Evolutionary conservation across 2,329 filamentous ascomycete genomes (phyloP).

Genomic region (Colletotrichum ledebouriae): DNA sequence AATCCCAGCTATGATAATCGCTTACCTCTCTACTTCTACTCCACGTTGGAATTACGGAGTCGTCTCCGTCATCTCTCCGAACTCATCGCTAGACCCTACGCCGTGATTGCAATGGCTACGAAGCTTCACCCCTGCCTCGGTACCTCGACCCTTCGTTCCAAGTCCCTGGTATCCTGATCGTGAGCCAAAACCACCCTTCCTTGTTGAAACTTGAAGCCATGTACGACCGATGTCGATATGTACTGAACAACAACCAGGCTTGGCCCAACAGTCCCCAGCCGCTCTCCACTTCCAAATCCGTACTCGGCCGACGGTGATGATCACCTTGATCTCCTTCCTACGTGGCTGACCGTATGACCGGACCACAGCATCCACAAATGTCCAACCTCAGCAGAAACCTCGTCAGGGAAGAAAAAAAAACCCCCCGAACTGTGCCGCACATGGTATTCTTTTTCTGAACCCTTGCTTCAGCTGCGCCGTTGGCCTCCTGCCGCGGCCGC

Average conservation of each 20-base stretch:
- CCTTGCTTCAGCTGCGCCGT: conserved; percentile 24
- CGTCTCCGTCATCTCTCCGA: conserved; percentile 7
- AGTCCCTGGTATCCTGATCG: conserved; percentile 29
- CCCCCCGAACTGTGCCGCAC: conserved; percentile 15
- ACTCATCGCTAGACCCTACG: conserved; percentile 20
- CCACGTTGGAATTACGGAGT: not conserved
- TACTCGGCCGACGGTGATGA: conserved; percentile 26
- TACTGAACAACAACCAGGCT: conserved; percentile 32
- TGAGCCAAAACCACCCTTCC: conserved; percentile 15
- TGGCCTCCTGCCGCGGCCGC: conserved; percentile 32
- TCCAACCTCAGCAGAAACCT: conserved; percentile 17
- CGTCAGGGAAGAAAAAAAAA: conserved; percentile 4
- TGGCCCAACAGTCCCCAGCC: conserved; percentile 31
- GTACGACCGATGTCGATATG: conserved; percentile 20
- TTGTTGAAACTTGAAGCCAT: conserved; percentile 27
- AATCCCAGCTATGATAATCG: conserved; percentile 23
- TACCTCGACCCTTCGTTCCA: conserved; percentile 23
- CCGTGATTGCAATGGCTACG: conserved; percentile 12
- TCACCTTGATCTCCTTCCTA: conserved; percentile 20
- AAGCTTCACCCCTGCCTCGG: conserved; percentile 21
- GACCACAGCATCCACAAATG: conserved; percentile 3
- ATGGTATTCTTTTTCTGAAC: conserved; percentile 5
- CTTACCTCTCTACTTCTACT: too few relatives aligned
- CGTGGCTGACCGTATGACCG: conserved; percentile 23
- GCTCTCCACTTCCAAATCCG: conserved; percentile 30